Evolutionary conservation across 1,284 basidiomycete genomes (phyloP).

Genomic region (Ganoderma multipileum): DNA sequence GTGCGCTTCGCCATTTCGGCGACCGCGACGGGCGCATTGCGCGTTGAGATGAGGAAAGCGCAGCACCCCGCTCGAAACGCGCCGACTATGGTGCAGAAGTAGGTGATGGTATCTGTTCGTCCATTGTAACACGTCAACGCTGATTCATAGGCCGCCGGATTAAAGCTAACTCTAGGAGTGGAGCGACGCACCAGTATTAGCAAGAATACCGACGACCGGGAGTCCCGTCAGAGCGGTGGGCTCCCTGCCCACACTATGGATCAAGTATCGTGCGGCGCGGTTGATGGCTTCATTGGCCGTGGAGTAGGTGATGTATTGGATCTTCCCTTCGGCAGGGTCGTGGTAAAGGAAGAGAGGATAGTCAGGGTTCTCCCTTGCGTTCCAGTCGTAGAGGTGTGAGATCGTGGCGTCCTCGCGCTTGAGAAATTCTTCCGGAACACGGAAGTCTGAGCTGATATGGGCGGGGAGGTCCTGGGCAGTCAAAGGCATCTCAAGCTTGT

Average conservation of each 20-base stretch:
- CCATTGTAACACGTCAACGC: not conserved
- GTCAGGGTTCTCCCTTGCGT: conserved; percentile 25
- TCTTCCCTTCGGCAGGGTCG: conserved; percentile 1
- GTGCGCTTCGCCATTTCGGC: conserved; percentile 44
- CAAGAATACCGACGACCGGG: conserved; percentile 31
- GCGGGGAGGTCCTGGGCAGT: conserved; percentile 23
- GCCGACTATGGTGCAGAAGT: conserved; percentile 38
- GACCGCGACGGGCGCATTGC: conserved; percentile 45
- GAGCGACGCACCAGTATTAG: conserved; percentile 12
- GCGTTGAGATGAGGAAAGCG: conserved; percentile 47
- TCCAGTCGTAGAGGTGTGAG: conserved; percentile 24
- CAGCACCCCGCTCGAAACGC: conserved; percentile 39
- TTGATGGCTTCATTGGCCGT: conserved; percentile 23
- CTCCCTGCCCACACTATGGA: conserved; percentile 5
- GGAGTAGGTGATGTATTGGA: conserved; percentile 24
- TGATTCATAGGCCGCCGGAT: not conserved
- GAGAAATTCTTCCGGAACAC: conserved; percentile 12
- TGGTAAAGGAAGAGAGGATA: conserved; percentile 31
- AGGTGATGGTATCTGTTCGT: conserved; percentile 43
- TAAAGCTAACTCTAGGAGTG: too few relatives aligned
- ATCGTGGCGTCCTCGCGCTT: conserved; percentile 6
- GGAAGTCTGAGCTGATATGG: conserved; percentile 22
- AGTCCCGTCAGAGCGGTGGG: not conserved
- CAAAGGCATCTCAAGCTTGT: conserved; percentile 19
- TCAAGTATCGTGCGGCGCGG: conserved; percentile 26